Base-by-base conservation (phyloP, 768 basidiomycete species). In the Panaeolus cyanescens region DNA sequence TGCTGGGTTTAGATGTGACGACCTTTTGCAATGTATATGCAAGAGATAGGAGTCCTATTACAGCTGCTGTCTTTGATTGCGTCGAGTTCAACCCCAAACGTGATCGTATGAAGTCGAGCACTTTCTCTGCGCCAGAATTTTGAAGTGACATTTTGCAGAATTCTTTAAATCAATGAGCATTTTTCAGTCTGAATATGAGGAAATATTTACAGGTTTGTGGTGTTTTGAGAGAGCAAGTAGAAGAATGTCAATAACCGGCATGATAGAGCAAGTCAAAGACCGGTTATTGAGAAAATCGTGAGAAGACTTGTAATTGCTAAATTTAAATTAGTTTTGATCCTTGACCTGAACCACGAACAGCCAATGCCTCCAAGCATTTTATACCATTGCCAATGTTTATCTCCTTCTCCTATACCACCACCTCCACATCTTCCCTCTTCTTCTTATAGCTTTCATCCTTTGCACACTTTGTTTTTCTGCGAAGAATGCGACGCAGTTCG, bases 401-500 rank as follows among this genome's bases (percentile, higher is more conserved):
- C 88, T 19, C 71, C 74, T 5, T 80, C 82, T 17, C 82, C 82
- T 15, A 72, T 81, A 20, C 88, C 90, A 10, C 92, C 92, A 10
- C 89, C 88, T 3, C 92, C 91, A 0, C 88, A 87, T 67, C 80
- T 92, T 0, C 77, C 85, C 1, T 93, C 95, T 0, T 93, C 95
- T 0, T 85, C 88, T 0, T 84, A 88, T 67, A 89, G 86, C 66
- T 93, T 95, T 71, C 93, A 96, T 67, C 84, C 90, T 5, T 83
- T 99, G 2, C 85, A 93, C 68, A 84, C 83, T 30, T 86, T 99
- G 7, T 97, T 94, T 75, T 99, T 99, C 73, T 99, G 97, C 74
- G 96, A 98, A 75, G 96, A 99, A 83, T 99, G 97, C 74, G 96
- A 99, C 74, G 90, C 92, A 1, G 85, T 99, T 42, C 82, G 95